Conservation (phyloP, 1,139 yeast genomes). For the Debaryomyces nepalensis region DNA sequence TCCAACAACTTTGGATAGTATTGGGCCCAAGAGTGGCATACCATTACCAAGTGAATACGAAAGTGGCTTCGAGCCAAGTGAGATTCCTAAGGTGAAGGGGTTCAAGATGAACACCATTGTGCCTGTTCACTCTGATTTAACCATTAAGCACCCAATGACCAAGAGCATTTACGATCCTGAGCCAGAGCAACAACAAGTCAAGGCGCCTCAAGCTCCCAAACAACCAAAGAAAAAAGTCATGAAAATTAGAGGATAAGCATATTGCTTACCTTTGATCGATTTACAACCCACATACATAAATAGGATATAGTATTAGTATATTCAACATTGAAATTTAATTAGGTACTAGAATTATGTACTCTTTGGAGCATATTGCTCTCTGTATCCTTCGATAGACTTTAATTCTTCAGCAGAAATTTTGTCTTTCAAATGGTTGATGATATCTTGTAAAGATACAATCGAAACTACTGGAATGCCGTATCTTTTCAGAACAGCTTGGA, state of each 20-base stretch:
- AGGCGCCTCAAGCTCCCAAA: constrained; percentile 46
- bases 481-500: constrained; percentile 73
- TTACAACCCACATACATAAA: not conserved
- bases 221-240: constrained; percentile 57
- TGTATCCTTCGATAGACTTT: constrained; percentile 61
- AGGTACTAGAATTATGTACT: not conserved
- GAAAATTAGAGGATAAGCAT: constrained; percentile 47
- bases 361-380: constrained; percentile 54
- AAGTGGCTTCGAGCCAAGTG: constrained; percentile 56
- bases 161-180: constrained; percentile 66
- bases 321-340: not conserved
- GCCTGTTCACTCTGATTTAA: constrained; percentile 79
- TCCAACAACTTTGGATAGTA: constrained; percentile 71
- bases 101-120: constrained; percentile 84
- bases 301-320: not conserved
- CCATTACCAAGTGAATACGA: constrained; percentile 67
- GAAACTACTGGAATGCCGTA: constrained; percentile 82
- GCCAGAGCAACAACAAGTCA: constrained; percentile 45
- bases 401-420: constrained; percentile 60
- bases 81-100: constrained; percentile 79
- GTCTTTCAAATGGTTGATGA: constrained; percentile 62
- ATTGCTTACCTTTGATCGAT: not conserved
- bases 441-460: constrained; percentile 77
- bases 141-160: constrained; percentile 85
- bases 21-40: constrained; percentile 55